Conservation (phyloP, 225 moss, liverwort and hornwort species). For the Thuidium tamariscinum region DNA sequence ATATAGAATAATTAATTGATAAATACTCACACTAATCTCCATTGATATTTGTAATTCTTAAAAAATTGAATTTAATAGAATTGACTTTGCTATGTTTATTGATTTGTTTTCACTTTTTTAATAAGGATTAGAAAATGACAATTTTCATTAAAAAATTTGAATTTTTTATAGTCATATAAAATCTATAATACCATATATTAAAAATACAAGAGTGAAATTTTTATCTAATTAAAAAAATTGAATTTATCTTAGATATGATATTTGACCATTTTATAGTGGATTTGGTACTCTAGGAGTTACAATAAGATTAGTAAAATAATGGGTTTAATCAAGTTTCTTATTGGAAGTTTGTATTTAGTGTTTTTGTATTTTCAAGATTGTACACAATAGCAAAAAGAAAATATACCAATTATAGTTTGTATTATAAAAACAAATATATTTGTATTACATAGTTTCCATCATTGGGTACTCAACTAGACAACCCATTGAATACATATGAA, state of each 20-base stretch:
- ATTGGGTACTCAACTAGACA: rapidly evolving
- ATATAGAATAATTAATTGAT: not conserved
- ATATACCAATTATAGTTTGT: too few relatives aligned
- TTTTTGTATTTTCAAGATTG: too few relatives aligned
- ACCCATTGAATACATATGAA: not conserved
- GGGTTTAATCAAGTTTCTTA: rapidly evolving
- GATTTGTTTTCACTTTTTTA: not conserved
- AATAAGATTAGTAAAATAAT: not conserved
- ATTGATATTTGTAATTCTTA: too few relatives aligned
- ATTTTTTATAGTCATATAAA: not conserved
- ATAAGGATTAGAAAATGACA: too few relatives aligned
- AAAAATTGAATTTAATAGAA: not conserved
- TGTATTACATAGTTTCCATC: too few relatives aligned
- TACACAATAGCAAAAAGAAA: rapidly evolving
- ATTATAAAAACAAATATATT: too few relatives aligned
- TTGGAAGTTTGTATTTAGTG: not conserved
- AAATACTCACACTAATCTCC: not conserved
- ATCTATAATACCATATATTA: rapidly evolving
- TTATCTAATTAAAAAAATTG: rapidly evolving
- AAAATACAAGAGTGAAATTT: not conserved
- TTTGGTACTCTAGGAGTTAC: not conserved
- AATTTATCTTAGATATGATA: not conserved
- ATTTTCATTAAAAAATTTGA: not conserved
- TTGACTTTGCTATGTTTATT: not conserved
- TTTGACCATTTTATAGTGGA: not conserved